Evolutionary conservation across 148 eudicot species (phyloP).

Genomic region (Rhododendron molle): DNA sequence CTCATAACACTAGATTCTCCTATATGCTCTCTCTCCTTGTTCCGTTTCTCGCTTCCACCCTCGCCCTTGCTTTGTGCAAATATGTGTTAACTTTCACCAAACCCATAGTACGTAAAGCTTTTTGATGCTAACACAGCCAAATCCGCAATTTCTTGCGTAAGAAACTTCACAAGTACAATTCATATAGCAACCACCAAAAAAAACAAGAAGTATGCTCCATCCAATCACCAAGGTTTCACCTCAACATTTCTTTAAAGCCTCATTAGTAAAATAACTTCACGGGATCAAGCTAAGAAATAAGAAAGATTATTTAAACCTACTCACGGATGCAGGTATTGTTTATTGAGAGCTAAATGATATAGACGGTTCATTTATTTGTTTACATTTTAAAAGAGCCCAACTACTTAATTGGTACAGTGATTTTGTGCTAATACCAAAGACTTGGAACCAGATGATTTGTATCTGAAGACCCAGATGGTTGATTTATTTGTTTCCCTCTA

Average conservation of each 20-base stretch:
- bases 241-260: conserved; percentile 2
- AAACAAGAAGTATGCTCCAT: neutral
- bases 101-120: neutral
- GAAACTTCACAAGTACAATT: conserved; percentile 1
- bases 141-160: neutral
- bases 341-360: neutral
- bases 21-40: neutral
- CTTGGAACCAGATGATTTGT: neutral
- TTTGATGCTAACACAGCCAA: neutral
- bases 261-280: neutral
- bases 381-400: neutral
- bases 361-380: neutral
- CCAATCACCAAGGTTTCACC: neutral
- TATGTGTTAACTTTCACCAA: neutral
- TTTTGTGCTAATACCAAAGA: neutral
- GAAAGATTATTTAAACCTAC: neutral
- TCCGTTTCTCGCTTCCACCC: neutral
- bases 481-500: neutral
- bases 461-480: neutral
- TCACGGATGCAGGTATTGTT: neutral
- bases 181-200: neutral
- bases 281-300: neutral
- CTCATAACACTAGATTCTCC: neutral
- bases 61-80: neutral
- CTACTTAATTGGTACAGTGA: neutral